Evolutionary conservation across 2,329 filamentous ascomycete genomes (phyloP).

Genomic region (Leptodontidium sp.): DNA sequence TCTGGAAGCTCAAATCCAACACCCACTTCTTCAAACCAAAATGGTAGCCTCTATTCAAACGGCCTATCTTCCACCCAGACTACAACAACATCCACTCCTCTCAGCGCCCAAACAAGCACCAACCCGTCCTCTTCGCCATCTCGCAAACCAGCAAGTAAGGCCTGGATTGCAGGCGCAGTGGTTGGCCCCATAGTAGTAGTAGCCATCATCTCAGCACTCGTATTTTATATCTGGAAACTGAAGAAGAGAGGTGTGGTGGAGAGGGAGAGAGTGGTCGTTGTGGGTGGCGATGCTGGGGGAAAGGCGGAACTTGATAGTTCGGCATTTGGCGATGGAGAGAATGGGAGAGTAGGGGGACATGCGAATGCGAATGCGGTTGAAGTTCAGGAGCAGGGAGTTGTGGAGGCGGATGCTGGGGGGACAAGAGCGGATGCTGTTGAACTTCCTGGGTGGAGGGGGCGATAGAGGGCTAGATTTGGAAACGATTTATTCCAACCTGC

Average conservation of each 20-base stretch:
- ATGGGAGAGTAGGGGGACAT: neutral
- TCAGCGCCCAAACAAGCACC: neutral
- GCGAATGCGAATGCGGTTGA: neutral
- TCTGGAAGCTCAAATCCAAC: neutral
- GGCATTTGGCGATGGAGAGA: neutral
- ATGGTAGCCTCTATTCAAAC: neutral
- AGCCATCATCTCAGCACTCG: neutral
- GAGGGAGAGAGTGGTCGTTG: slow-evolving; percentile 2
- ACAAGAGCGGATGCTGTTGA: neutral
- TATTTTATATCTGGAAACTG: neutral
- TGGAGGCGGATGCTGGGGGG: neutral
- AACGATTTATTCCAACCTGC: too few relatives aligned
- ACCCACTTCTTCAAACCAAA: neutral
- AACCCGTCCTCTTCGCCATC: neutral
- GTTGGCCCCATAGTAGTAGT: neutral
- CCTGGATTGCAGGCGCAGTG: slow-evolving; percentile 6
- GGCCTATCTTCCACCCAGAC: neutral
- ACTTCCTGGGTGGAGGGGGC: neutral
- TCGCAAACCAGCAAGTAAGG: neutral
- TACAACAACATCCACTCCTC: neutral
- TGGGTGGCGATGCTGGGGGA: neutral
- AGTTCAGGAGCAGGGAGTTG: neutral
- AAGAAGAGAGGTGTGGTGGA: slow-evolving; percentile 3
- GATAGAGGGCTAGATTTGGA: too few relatives aligned
- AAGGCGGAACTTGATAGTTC: slow-evolving; percentile 1